Evolutionary conservation across 2,329 filamentous ascomycete genomes (phyloP), one percentile per base, ranked within the genome.

Genomic region (Graphilbum fragrans): DNA sequence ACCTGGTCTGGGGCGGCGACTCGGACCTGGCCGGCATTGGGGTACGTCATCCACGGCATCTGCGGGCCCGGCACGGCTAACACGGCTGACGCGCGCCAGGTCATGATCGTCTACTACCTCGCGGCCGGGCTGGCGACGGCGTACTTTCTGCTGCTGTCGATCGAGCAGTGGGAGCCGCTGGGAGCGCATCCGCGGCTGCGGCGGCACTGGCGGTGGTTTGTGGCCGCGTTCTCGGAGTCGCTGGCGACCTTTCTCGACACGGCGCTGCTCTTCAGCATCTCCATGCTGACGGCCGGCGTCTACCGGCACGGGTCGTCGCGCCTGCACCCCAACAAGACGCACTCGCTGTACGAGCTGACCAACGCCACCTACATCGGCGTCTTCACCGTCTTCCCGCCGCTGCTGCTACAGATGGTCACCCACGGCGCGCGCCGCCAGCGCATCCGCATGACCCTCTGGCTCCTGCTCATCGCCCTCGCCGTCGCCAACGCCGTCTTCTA

Each of bases 371-470:
- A 45, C 38, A 49, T 51, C 38, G 46, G 47, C 7, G 43, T 46
- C 12, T 53, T 52, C 22, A 47, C 47, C 6, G 35, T 52, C 17
- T 47, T 52, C 18, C 45, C 49, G 8, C 42, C 48, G 2, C 17
- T 52, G 17, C 19, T 52, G 16, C 39, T 54, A 18, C 47, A 53
- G 35, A 22, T 47, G 11, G 25, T 42, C 21, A 22, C 29, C 11
- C 41, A 46, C 20, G 45, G 45, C 19, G 41, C 46, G 1, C 47
- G 50, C 5, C 41, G 48, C 8, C 23, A 44, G 5, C 44, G 45
- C 2, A 47, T 52, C 41, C 49, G 50, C 2, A 38, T 41, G 11
- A 18, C 38, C 10, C 31, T 54, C 19, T 56, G 54, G 55, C 32
- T 47, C 10, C 11, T 50, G 12, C 39, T 49, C 25, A 39, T 52